Evolutionary conservation across 768 basidiomycete species (phyloP).

Genomic region (Mycena venus): DNA sequence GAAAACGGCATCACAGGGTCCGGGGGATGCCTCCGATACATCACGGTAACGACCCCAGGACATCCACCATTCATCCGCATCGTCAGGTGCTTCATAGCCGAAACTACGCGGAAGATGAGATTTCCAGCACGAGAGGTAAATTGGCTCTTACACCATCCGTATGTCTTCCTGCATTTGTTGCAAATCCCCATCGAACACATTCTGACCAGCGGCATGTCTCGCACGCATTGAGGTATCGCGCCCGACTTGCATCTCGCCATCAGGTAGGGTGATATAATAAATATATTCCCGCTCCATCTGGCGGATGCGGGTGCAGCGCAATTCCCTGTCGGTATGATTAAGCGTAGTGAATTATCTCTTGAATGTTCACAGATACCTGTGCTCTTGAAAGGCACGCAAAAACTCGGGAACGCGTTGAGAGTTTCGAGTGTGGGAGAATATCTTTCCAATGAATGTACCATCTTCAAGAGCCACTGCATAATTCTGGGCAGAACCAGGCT

Average conservation of each 20-base stretch:
- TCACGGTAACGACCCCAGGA: neutral
- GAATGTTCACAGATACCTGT: neutral
- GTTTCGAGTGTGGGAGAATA: slow-evolving; percentile 24
- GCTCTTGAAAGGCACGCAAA: slow-evolving; percentile 15
- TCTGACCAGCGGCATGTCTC: slow-evolving; percentile 5
- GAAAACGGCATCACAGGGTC: neutral
- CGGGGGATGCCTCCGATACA: neutral
- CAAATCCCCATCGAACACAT: slow-evolving; percentile 2
- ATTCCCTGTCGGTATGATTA: neutral
- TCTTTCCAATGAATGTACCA: slow-evolving; percentile 19
- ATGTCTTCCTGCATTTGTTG: slow-evolving; percentile 3
- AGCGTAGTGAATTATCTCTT: too few relatives aligned
- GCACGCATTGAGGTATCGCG: slow-evolving; percentile 11
- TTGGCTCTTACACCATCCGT: neutral
- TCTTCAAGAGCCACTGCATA: slow-evolving; percentile 20
- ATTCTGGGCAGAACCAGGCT: neutral
- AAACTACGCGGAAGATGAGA: neutral
- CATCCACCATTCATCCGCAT: neutral
- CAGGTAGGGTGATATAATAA: neutral
- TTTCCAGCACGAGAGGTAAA: neutral
- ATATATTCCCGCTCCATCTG: slow-evolving; percentile 1
- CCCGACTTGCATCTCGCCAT: neutral
- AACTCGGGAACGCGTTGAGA: slow-evolving; percentile 11
- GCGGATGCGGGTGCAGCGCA: neutral
- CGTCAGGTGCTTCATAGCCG: neutral